Evolutionary conservation across 176 grass and related monocot species (phyloP).

Genomic region (Leersia perrieri): DNA sequence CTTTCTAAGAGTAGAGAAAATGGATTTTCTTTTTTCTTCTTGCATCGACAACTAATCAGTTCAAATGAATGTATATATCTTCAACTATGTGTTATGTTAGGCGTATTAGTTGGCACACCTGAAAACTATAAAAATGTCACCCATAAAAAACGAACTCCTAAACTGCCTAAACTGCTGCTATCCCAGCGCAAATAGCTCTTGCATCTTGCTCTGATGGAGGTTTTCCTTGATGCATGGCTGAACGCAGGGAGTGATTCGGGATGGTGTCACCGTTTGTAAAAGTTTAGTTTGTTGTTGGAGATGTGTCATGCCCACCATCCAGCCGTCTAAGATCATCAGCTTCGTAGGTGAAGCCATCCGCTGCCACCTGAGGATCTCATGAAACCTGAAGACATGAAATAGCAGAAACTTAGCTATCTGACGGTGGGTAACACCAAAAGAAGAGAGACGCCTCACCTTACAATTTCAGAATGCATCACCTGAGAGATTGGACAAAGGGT

Average conservation of each 20-base stretch:
- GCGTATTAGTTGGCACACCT: too few relatives aligned
- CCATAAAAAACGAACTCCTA: neutral
- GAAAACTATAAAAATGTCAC: too few relatives aligned
- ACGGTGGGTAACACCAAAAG: too few relatives aligned
- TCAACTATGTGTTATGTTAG: too few relatives aligned
- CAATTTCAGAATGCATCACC: slow-evolving; percentile 26
- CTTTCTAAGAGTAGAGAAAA: too few relatives aligned
- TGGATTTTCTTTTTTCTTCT: too few relatives aligned
- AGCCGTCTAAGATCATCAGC: slow-evolving; percentile 55
- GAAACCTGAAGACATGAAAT: slow-evolving; percentile 43
- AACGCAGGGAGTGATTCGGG: slow-evolving; percentile 50
- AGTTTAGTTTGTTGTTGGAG: slow-evolving; percentile 45
- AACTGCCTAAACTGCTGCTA: neutral
- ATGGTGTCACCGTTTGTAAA: slow-evolving; percentile 33
- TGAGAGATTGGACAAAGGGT: slow-evolving; percentile 52
- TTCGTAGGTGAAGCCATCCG: slow-evolving; percentile 62
- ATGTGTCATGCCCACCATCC: slow-evolving; percentile 40
- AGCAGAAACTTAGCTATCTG: neutral
- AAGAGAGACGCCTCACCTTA: too few relatives aligned
- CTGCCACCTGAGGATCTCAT: slow-evolving; percentile 61
- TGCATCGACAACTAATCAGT: too few relatives aligned
- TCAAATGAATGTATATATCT: too few relatives aligned
- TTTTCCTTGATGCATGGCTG: slow-evolving; percentile 62
- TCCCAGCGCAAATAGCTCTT: neutral
- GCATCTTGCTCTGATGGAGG: slow-evolving; percentile 22